phyloP scores from a whole-genome alignment of 495 filamentous ascomycete genomes.

The Aspergillus ellipticus region DNA sequence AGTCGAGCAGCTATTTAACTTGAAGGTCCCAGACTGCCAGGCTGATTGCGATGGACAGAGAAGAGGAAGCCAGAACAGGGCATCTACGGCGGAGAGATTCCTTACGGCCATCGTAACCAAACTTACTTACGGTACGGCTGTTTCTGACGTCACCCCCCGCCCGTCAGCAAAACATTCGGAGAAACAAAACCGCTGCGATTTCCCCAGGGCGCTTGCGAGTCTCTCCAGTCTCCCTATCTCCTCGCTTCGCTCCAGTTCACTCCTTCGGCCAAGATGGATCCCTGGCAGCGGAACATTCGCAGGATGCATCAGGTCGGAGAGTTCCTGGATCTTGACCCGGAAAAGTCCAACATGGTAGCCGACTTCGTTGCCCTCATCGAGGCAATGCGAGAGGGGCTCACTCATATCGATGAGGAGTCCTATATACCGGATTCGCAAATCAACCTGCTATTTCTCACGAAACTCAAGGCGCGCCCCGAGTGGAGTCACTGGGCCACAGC shows the following conservation, averaged over 20 bases:
- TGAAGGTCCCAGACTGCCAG: no score
- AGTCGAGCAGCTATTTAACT: no score
- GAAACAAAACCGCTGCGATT: neutral
- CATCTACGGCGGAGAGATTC: neutral
- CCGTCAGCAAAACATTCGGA: neutral
- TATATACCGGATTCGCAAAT: slow-evolving; percentile 27
- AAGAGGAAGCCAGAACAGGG: neutral
- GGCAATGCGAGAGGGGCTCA: slow-evolving; percentile 28
- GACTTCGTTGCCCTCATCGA: slow-evolving; percentile 29
- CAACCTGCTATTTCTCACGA: slow-evolving; percentile 27
- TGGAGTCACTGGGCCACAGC: slow-evolving; percentile 26
- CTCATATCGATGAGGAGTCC: slow-evolving; percentile 25
- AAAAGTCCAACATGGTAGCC: slow-evolving; percentile 20
- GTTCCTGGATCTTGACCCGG: slow-evolving; percentile 28
- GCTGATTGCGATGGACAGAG: neutral
- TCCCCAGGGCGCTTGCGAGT: neutral
- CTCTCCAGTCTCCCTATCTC: slow-evolving; percentile 3
- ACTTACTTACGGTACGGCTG: neutral
- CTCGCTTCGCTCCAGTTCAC: neutral
- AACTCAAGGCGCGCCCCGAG: slow-evolving; percentile 24
- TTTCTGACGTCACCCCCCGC: slow-evolving; percentile 5
- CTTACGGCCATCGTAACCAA: no score
- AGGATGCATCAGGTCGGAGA: slow-evolving; percentile 31
- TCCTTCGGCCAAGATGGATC: slow-evolving; percentile 17
- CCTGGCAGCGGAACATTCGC: slow-evolving; percentile 26